A percentile compares a stretch with the other conserved stretches of the same genome.
Evolutionary conservation across 148 eudicot genomes (phyloP).

Genomic region (Heliosperma pusillum): DNA sequence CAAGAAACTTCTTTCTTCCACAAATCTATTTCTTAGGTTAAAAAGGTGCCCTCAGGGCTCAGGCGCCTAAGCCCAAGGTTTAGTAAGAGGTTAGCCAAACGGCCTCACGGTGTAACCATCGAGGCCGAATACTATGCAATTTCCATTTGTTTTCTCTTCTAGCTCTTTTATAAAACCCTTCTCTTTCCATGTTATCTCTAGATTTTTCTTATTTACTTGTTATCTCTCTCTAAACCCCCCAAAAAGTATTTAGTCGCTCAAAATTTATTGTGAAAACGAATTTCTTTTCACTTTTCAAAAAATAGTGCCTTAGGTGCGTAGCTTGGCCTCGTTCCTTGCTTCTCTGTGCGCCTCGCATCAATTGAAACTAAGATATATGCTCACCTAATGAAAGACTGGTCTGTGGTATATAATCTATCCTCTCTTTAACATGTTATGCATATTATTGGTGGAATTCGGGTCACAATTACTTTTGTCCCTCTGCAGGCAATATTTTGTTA

Average conservation of each 20-base stretch:
- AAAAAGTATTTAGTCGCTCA: not conserved
- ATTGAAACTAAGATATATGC: not conserved
- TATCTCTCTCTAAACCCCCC: not conserved
- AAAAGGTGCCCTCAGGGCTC: not conserved
- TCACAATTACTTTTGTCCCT: conserved; percentile 7
- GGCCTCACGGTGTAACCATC: not conserved
- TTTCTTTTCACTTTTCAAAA: no score
- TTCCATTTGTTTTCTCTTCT: not conserved
- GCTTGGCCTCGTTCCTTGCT: not conserved
- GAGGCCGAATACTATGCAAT: not conserved
- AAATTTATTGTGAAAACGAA: not conserved
- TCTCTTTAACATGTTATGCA: not conserved
- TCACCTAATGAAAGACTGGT: not conserved
- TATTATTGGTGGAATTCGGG: not conserved
- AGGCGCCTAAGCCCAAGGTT: not conserved
- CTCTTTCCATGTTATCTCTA: no score
- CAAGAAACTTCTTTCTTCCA: not conserved
- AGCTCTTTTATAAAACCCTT: not conserved
- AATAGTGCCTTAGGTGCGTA: not conserved
- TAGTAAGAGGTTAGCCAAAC: not conserved
- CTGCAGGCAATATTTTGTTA: conserved; percentile 89
- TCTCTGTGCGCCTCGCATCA: not conserved
- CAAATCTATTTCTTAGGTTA: not conserved
- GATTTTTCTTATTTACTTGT: not conserved
- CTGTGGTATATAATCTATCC: not conserved